Evolutionary conservation across 2,329 filamentous ascomycete species (phyloP).

Genomic region (Xylariaceae sp.): DNA sequence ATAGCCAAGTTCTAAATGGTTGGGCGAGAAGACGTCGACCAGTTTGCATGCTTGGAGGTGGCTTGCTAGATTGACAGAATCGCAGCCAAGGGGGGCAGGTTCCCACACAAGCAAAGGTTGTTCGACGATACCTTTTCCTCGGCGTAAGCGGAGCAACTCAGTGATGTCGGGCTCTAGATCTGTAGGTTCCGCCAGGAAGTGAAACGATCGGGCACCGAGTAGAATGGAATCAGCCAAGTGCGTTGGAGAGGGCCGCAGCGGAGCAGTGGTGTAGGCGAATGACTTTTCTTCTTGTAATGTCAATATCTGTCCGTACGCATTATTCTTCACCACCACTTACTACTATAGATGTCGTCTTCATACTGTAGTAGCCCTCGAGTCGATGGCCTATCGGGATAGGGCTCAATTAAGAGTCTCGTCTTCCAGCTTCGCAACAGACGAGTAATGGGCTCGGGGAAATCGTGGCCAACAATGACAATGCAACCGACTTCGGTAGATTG

Average conservation of each 20-base stretch:
- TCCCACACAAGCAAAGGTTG: slow-evolving; percentile 6
- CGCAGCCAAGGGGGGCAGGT: neutral
- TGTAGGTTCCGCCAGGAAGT: neutral
- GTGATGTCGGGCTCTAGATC: neutral
- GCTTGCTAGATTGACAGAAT: neutral
- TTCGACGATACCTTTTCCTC: neutral
- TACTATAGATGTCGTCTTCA: neutral
- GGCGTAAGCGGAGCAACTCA: neutral
- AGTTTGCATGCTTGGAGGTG: neutral
- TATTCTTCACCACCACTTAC: too few relatives aligned
- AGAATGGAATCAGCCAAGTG: neutral
- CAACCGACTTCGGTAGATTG: neutral
- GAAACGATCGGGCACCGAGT: neutral
- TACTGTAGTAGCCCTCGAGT: neutral
- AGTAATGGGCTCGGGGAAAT: neutral
- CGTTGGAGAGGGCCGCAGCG: neutral
- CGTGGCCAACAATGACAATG: neutral
- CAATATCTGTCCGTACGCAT: too few relatives aligned
- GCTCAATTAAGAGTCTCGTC: neutral
- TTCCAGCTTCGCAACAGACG: neutral
- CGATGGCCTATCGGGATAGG: neutral
- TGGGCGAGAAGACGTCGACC: slow-evolving; percentile 3
- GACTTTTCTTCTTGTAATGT: too few relatives aligned
- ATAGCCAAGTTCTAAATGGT: neutral
- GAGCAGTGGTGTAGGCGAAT: neutral